A percentile compares a stretch with the other conserved stretches of the same genome.
phyloP scores from a whole-genome alignment of 768 basidiomycete species.

The Termitomyces sp. region DNA sequence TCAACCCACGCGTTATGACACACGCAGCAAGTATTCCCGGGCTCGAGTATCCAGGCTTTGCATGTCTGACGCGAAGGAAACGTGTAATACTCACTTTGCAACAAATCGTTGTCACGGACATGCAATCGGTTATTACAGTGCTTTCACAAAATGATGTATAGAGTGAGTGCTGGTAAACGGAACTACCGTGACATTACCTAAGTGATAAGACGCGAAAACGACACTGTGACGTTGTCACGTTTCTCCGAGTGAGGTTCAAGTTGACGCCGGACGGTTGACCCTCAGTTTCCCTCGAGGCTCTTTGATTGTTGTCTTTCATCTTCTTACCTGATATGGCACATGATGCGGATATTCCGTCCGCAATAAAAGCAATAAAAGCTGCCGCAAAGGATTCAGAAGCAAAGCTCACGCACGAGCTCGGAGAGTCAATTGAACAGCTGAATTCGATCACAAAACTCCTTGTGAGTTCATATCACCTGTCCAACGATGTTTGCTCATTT shows the following conservation, averaged over 20 bases:
- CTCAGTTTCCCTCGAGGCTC: background rate
- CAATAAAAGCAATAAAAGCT: constrained; percentile 31
- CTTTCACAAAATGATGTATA: no score
- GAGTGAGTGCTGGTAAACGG: no score
- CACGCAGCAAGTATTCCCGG: no score
- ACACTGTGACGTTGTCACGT: background rate
- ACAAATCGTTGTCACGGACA: no score
- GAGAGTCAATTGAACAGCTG: constrained; percentile 37
- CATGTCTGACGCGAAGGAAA: no score
- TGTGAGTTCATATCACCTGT: constrained; percentile 27
- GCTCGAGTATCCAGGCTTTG: no score
- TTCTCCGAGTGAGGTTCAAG: no score
- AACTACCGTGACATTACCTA: no score
- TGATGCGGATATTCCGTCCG: constrained; percentile 23
- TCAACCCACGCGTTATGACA: no score
- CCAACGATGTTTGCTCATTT: background rate
- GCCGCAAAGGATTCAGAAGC: constrained; percentile 27
- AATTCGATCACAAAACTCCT: constrained; percentile 42
- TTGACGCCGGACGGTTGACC: no score
- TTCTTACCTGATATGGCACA: constrained; percentile 15
- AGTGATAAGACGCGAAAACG: background rate
- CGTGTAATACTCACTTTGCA: no score
- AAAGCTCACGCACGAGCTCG: constrained; percentile 26
- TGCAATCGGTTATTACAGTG: no score
- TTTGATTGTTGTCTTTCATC: background rate